phyloP scores from a whole-genome alignment of 2,329 filamentous ascomycete genomes.

The Thielaviopsis musarum region DNA sequence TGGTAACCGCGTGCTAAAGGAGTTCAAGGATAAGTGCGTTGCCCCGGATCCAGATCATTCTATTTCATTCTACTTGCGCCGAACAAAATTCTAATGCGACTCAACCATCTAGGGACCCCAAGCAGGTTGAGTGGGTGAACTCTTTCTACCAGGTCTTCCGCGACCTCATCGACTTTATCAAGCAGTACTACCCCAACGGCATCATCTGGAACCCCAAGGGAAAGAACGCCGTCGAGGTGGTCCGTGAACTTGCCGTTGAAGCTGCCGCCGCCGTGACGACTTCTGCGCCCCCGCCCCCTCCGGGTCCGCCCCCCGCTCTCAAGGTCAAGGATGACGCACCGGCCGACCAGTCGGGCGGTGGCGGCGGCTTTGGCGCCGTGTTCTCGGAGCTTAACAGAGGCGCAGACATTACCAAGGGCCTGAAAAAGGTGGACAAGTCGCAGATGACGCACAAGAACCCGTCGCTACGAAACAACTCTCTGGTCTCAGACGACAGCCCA shows the following conservation, averaged over 20 bases:
- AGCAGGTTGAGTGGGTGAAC: conserved; percentile 77
- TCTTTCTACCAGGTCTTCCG: conserved; percentile 86
- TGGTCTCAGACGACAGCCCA: conserved; percentile 43
- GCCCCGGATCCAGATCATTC: not conserved
- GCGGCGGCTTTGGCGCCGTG: conserved; percentile 62
- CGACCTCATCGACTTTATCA: conserved; percentile 67
- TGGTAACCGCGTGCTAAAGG: conserved; percentile 83
- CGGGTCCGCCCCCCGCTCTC: conserved; percentile 50
- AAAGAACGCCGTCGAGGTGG: conserved; percentile 51
- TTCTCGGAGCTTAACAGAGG: conserved; percentile 88
- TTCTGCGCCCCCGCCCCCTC: conserved; percentile 43
- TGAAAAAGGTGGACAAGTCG: conserved; percentile 86
- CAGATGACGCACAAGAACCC: conserved; percentile 99
- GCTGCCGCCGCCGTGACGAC: conserved; percentile 24
- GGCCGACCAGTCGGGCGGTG: conserved; percentile 21
- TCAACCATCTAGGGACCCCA: conserved; percentile 44
- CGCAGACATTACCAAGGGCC: conserved; percentile 66
- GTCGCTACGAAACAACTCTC: conserved; percentile 54
- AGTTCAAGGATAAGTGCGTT: conserved; percentile 55
- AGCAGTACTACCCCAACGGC: conserved; percentile 63
- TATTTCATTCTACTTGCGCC: not conserved
- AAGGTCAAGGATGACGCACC: conserved; percentile 33
- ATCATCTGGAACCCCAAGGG: conserved; percentile 76
- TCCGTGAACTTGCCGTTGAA: conserved; percentile 34
- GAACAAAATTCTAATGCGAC: not conserved